phyloP scores from a whole-genome alignment of 2,329 filamentous ascomycete genomes.

The Chaetomium olivaceum region DNA sequence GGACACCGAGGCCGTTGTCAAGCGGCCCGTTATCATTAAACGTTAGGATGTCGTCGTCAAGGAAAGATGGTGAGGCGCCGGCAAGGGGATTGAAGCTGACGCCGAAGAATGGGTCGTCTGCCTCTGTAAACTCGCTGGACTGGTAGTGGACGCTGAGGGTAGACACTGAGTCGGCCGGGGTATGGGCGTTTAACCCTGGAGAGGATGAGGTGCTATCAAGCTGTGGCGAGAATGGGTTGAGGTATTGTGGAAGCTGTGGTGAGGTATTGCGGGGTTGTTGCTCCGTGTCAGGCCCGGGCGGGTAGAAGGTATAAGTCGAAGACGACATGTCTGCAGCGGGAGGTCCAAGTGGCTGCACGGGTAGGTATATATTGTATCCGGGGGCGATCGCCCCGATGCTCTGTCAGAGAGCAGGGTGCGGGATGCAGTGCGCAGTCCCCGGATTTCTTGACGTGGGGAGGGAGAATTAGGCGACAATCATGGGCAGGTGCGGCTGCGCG shows the following conservation, averaged over 20 bases:
- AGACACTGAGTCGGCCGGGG: constrained; percentile 53
- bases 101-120: constrained; percentile 54
- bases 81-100: constrained; percentile 49
- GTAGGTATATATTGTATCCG: constrained; percentile 26
- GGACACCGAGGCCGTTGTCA: constrained; percentile 19
- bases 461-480: constrained; percentile 28
- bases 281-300: constrained; percentile 32
- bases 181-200: constrained; percentile 44
- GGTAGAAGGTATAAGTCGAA: constrained; percentile 35
- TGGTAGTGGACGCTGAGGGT: constrained; percentile 50
- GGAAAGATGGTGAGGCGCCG: constrained; percentile 47
- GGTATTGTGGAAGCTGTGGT: constrained; percentile 35
- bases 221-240: constrained; percentile 47
- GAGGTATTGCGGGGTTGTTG: constrained; percentile 31
- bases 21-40: constrained; percentile 26
- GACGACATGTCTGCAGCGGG: constrained; percentile 37
- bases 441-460: constrained; percentile 20
- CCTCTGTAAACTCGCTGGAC: constrained; percentile 51
- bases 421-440: constrained; percentile 21
- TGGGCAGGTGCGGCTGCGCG: constrained; percentile 23
- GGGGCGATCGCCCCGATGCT: not conserved
- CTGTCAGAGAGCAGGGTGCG: constrained; percentile 2
- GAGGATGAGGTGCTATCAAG: constrained; percentile 44
- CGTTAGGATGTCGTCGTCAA: constrained; percentile 40
- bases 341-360: constrained; percentile 19